Evolutionary conservation across 2,329 filamentous ascomycete species (phyloP), one percentile per base, ranked within the genome.

Genomic region (Dothistroma pini): DNA sequence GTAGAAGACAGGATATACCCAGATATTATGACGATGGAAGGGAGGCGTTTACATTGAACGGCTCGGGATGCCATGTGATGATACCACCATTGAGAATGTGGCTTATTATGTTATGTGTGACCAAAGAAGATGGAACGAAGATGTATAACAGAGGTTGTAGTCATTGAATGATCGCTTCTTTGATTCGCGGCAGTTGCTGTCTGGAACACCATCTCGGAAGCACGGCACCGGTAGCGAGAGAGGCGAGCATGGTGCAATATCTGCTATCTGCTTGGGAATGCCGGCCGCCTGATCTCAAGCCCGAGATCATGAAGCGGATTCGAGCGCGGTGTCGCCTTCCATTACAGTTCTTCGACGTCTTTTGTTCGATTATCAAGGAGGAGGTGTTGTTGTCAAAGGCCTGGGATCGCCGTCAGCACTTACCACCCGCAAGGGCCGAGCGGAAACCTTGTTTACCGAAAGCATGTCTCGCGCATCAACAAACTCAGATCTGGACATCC

Each of bases 381-480:
- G n/a, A 16, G 10, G 38, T 16, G 38, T 41, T 12, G 38, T 41
- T 41, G 14, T 41, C 38, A 16, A 41, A 41, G 4, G n/a, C 14
- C 38, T 16, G 6, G 8, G 38, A 41, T 41, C 38, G 2, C 38
- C 10, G 38, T 41, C 8, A 41, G 38, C 38, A 41, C 14, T n/a
- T 41, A 16, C 38, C n/a, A n/a, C n/a, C n/a, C n/a, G n/a, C 38
- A 41, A 41, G 38, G 8, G 38, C 38, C 38, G 38, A 41, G 10
- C 8, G 38, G 38, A 41, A 53, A 53, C 25, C 29, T 53, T 34
- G 7, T 52, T 52, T 10, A n/a, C 31, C 31, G 31, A 53, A 53
- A 53, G 50, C 25, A 53, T 53, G 50, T 53, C 50, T 16, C 25
- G 19, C 22, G 31, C 50, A 19, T 53, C 50, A 34, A 53, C 50